Evolutionary conservation across 192 early-diverging fungal species (phyloP).

Genomic region (Backusella macrospora): DNA sequence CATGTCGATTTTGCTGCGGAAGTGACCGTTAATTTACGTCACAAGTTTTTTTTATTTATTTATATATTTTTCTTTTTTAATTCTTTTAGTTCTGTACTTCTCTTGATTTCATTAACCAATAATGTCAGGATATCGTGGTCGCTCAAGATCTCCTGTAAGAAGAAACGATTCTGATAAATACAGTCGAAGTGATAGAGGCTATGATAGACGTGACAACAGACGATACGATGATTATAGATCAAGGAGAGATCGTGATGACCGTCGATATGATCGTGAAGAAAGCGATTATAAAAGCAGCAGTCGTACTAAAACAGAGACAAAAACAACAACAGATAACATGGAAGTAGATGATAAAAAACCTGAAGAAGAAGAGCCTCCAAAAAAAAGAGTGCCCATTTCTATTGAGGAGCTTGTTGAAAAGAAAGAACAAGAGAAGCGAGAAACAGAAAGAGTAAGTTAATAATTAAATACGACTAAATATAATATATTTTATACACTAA

Average conservation of each 20-base stretch:
- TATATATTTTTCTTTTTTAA: not conserved
- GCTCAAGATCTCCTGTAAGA: slow-evolving; percentile 28
- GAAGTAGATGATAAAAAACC: slow-evolving; percentile 22
- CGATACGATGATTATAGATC: slow-evolving; percentile 32
- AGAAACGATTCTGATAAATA: slow-evolving; percentile 43
- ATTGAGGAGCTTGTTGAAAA: slow-evolving; percentile 76
- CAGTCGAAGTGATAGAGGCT: slow-evolving; percentile 39
- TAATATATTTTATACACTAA: slow-evolving; percentile 2
- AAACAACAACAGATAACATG: slow-evolving; percentile 7
- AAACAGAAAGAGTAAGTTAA: slow-evolving; percentile 56
- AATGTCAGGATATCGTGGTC: slow-evolving; percentile 6
- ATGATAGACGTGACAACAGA: slow-evolving; percentile 34
- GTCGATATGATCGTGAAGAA: slow-evolving; percentile 28
- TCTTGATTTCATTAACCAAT: not conserved
- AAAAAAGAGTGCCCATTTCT: slow-evolving; percentile 66
- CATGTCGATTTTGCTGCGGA: not conserved
- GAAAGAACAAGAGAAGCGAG: slow-evolving; percentile 65
- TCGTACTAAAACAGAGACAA: slow-evolving; percentile 12
- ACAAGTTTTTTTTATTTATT: not conserved
- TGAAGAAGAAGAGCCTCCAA: slow-evolving; percentile 1
- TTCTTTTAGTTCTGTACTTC: not conserved
- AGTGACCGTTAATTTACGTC: not conserved
- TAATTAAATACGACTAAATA: not conserved
- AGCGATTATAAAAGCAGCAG: slow-evolving; percentile 20
- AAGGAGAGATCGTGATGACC: slow-evolving; percentile 42